These are phyloP conservation scores for Pseudogymnoascus sp. DNA, from an alignment of 2,329 filamentous ascomycete genomes.

Conservation along the genomic window DNA sequence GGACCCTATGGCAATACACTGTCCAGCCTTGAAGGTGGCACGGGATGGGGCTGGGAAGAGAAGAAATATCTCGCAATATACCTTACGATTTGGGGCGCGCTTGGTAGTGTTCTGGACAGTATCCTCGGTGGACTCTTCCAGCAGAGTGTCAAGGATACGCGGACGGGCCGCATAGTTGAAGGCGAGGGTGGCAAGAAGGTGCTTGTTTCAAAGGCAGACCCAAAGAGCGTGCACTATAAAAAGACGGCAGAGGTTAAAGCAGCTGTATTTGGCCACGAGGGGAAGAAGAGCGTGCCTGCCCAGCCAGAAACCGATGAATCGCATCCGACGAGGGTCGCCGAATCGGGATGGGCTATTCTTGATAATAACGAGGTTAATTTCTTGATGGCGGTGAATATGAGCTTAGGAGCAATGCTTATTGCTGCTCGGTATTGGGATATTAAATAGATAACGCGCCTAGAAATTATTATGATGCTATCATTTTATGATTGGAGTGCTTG, in stretches of 20 bases:
- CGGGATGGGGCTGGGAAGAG: slow-evolving; percentile 46
- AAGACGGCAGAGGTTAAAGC: slow-evolving; percentile 35
- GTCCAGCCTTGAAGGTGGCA: slow-evolving; percentile 32
- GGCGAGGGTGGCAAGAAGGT: slow-evolving; percentile 64
- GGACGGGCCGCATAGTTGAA: slow-evolving; percentile 82
- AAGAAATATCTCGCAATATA: slow-evolving; percentile 41
- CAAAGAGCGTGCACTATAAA: slow-evolving; percentile 25
- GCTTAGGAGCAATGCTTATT: slow-evolving; percentile 63
- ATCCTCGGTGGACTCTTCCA: slow-evolving; percentile 79
- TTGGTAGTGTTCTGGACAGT: slow-evolving; percentile 82
- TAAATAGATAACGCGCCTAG: slow-evolving; percentile 7
- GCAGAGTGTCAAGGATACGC: slow-evolving; percentile 74
- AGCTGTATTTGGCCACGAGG: slow-evolving; percentile 37
- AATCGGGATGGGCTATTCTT: slow-evolving; percentile 66
- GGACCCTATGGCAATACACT: slow-evolving; percentile 7
- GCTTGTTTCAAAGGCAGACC: slow-evolving; percentile 34
- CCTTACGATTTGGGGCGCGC: slow-evolving; percentile 62
- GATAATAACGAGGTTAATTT: slow-evolving; percentile 97
- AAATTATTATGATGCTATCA: not conserved
- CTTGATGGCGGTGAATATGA: slow-evolving; percentile 79
- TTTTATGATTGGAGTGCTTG: not conserved
- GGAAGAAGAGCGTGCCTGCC: slow-evolving; percentile 36
- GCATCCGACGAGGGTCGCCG: slow-evolving; percentile 37
- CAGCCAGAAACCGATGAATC: slow-evolving; percentile 30
- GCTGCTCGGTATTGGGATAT: slow-evolving; percentile 28